A percentile compares a stretch with the other conserved stretches of the same genome.
phyloP scores from a whole-genome alignment of 345 rosid genomes.

The Schrenkiella parvula region DNA sequence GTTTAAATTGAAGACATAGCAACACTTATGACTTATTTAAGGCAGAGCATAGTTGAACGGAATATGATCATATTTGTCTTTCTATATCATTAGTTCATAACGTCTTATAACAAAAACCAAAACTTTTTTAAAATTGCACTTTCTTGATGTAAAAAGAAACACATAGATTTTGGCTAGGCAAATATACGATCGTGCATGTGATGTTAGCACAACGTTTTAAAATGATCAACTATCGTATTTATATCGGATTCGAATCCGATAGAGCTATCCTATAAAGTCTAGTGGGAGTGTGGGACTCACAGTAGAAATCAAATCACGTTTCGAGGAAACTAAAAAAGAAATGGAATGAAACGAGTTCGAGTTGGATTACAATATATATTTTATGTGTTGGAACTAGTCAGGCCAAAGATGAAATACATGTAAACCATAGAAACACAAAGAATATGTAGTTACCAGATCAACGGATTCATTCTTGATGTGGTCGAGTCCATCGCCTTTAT shows the following conservation, averaged over 20 bases:
- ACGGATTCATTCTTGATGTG: slow-evolving; percentile 70
- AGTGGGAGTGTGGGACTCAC: neutral
- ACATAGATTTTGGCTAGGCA: neutral
- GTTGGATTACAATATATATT: neutral
- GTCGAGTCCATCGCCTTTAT: slow-evolving; percentile 49
- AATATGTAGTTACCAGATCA: slow-evolving; percentile 45
- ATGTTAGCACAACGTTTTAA: neutral
- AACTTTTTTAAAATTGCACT: neutral
- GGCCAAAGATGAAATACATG: neutral
- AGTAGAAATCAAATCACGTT: neutral
- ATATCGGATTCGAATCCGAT: neutral
- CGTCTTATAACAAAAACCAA: neutral
- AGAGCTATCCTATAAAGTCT: neutral
- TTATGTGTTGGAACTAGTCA: neutral
- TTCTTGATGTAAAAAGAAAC: neutral
- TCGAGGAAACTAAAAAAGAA: neutral
- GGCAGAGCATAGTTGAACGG: neutral
- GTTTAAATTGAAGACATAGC: neutral
- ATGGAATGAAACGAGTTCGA: neutral
- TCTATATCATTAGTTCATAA: neutral
- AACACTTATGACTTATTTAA: neutral
- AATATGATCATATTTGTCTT: neutral
- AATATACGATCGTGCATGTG: neutral
- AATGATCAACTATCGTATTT: neutral
- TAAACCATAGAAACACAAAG: neutral